phyloP scores from a whole-genome alignment of 139 green algal genomes.

The Tetraselmis striata region DNA sequence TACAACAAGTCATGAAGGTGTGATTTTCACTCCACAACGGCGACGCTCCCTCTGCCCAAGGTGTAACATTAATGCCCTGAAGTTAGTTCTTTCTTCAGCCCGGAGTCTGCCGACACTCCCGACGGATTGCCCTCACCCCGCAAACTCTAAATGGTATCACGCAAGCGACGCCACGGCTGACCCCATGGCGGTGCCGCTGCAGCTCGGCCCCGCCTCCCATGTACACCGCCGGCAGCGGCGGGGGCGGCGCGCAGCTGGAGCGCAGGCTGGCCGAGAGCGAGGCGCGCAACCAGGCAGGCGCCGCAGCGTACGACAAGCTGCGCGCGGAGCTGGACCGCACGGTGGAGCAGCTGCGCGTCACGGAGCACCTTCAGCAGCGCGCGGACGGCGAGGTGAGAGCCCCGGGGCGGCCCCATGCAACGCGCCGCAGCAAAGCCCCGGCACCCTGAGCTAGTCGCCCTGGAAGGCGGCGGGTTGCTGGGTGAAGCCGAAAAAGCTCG shows the following conservation, averaged over 20 bases:
- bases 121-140: no score
- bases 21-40: no score
- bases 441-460: no score
- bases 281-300: neutral
- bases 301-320: neutral
- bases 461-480: no score
- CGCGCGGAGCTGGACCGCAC: neutral
- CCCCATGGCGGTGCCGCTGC: neutral
- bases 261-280: neutral
- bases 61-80: neutral
- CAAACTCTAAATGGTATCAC: no score
- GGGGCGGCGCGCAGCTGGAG: neutral
- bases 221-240: no score
- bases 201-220: neutral
- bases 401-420: no score
- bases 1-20: no score
- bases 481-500: no score
- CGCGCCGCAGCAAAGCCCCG: no score
- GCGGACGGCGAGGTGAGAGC: neutral
- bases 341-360: neutral
- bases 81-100: neutral
- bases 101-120: neutral
- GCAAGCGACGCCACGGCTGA: no score
- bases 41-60: no score
- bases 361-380: neutral